Percentiles rank a stretch among this genome's conserved stretches.
phyloP scores from a whole-genome alignment of 371 early-diverging fungal species.

The Cokeromyces recurvatus region DNA sequence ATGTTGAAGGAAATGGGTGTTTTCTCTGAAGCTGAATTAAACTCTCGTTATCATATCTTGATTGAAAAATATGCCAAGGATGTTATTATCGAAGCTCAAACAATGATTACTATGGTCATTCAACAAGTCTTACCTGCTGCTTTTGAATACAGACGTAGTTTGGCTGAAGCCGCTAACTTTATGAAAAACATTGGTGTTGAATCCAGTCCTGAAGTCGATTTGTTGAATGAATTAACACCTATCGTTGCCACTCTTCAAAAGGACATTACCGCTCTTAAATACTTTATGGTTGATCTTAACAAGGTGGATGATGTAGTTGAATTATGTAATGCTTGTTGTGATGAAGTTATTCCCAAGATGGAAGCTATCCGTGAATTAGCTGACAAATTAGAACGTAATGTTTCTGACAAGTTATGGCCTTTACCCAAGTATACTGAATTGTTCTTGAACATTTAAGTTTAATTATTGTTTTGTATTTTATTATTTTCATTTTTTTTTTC shows the following conservation, averaged over 20 bases:
- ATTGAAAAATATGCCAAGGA: slow-evolving; percentile 96
- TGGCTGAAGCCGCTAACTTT: slow-evolving; percentile 71
- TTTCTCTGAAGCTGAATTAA: slow-evolving; percentile 81
- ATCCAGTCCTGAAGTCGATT: slow-evolving; percentile 61
- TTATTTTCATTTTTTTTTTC: neutral
- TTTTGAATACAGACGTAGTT: slow-evolving; percentile 78
- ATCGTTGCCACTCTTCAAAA: slow-evolving; percentile 52
- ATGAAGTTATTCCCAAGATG: slow-evolving; percentile 66
- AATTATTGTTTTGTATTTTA: neutral
- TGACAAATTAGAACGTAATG: slow-evolving; percentile 77
- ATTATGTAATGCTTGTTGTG: slow-evolving; percentile 58
- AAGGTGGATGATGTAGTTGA: slow-evolving; percentile 62
- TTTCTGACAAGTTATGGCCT: slow-evolving; percentile 91
- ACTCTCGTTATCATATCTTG: slow-evolving; percentile 91
- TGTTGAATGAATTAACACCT: slow-evolving; percentile 63
- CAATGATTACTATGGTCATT: slow-evolving; percentile 71
- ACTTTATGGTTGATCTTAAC: slow-evolving; percentile 50
- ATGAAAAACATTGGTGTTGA: slow-evolving; percentile 60
- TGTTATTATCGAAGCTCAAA: slow-evolving; percentile 89
- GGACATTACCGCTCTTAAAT: slow-evolving; percentile 46
- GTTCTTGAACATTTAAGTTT: slow-evolving; percentile 37
- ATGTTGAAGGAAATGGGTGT: slow-evolving; percentile 80
- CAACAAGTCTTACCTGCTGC: slow-evolving; percentile 88
- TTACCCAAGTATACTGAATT: slow-evolving; percentile 95
- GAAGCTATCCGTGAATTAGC: slow-evolving; percentile 64